phyloP scores from a whole-genome alignment of 2,329 filamentous ascomycete species.

The Venturia carpophila region DNA sequence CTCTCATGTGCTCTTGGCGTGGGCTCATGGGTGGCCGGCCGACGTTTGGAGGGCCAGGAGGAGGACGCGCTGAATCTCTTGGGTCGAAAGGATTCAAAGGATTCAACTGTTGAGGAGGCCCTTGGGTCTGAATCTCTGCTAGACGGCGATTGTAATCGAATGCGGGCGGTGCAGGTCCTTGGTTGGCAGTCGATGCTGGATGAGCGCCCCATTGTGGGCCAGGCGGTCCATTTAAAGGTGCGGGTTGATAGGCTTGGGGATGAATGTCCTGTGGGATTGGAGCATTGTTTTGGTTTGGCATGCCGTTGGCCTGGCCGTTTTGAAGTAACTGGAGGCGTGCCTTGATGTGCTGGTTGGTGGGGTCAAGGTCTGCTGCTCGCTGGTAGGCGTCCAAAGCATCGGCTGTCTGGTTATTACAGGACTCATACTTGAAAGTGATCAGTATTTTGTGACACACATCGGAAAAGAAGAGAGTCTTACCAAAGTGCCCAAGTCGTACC shows the following conservation, averaged over 20 bases:
- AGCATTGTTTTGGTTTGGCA: conserved; percentile 62
- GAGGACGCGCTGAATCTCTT: conserved; percentile 62
- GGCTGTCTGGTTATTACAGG: conserved; percentile 96
- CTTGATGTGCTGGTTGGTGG: conserved; percentile 90
- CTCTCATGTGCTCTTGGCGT: conserved; percentile 58
- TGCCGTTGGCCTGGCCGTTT: conserved; percentile 63
- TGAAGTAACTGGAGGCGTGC: conserved; percentile 83
- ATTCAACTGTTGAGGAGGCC: conserved; percentile 54
- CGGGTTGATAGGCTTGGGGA: conserved; percentile 83
- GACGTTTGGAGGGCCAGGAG: conserved; percentile 60
- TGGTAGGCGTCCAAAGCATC: conserved; percentile 95
- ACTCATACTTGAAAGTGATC: conserved; percentile 66
- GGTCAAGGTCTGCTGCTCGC: conserved; percentile 88
- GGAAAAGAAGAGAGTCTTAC: conserved; percentile 44
- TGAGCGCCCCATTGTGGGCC: conserved; percentile 78
- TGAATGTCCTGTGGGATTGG: conserved; percentile 96
- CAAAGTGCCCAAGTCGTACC: conserved; percentile 95
- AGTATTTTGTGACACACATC: conserved; percentile 23
- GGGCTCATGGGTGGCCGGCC: conserved; percentile 50
- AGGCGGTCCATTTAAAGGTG: conserved; percentile 73
- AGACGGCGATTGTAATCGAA: conserved; percentile 58
- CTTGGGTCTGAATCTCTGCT: conserved; percentile 63
- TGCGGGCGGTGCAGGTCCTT: conserved; percentile 54
- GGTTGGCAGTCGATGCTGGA: conserved; percentile 57
- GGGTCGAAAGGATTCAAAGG: conserved; percentile 71